These are phyloP conservation scores for Beauveria australis DNA, from an alignment of 2,329 filamentous ascomycete species.

Conservation along the genomic window DNA sequence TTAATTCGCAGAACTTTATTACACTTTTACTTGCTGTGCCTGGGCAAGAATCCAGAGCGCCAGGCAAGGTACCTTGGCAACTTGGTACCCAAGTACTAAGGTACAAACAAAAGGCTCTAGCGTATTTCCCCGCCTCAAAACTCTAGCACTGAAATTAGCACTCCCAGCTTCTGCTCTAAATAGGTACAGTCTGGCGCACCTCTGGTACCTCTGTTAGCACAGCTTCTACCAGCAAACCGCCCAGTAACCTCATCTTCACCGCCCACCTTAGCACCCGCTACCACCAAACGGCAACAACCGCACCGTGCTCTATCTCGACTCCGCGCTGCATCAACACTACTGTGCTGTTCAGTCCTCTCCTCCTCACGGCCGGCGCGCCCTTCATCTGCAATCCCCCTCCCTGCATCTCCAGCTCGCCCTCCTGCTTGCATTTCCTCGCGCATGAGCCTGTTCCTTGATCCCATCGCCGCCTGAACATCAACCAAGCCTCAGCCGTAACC, in stretches of 20 bases:
- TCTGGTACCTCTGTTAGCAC: not conserved
- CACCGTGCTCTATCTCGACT: not conserved
- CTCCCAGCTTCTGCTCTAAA: no score
- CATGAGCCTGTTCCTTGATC: not conserved
- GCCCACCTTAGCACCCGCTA: not conserved
- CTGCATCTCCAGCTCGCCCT: not conserved
- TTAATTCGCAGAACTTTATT: not conserved
- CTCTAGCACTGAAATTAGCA: no score
- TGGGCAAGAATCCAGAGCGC: not conserved
- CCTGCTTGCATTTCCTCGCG: not conserved
- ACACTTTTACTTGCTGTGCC: not conserved
- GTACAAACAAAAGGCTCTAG: not conserved
- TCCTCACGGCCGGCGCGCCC: constrained; percentile 1
- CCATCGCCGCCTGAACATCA: not conserved
- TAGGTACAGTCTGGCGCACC: not conserved
- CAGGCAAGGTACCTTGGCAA: not conserved
- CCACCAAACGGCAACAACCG: not conserved
- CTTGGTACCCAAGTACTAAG: not conserved
- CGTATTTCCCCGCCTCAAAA: constrained; percentile 1
- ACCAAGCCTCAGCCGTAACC: not conserved
- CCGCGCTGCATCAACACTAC: constrained; percentile 7
- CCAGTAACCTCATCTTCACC: not conserved
- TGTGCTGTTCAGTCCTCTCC: not conserved
- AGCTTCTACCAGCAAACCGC: not conserved
- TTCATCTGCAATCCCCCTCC: not conserved